phyloP scores from a whole-genome alignment of 306 rosid genomes.

The Quercus cerris region DNA sequence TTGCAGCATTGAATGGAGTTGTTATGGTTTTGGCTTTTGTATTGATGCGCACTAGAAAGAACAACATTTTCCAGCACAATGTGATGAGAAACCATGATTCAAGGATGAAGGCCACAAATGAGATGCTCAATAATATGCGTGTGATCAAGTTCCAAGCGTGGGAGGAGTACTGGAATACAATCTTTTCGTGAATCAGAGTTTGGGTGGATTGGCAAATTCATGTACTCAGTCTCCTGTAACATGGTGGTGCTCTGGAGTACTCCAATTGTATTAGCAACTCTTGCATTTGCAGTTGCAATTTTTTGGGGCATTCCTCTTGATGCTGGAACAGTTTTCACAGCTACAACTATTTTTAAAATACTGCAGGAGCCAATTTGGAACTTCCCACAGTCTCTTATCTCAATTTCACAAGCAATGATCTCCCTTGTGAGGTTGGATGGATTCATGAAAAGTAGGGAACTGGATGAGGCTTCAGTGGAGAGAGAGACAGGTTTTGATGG shows the following conservation, averaged over 20 bases:
- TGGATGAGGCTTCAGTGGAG: slow-evolving; percentile 49
- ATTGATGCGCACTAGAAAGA: slow-evolving; percentile 36
- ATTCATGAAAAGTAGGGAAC: slow-evolving; percentile 73
- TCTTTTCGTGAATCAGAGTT: slow-evolving; percentile 60
- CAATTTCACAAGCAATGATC: slow-evolving; percentile 86
- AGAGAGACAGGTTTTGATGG: slow-evolving; percentile 52
- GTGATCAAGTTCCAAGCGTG: slow-evolving; percentile 98
- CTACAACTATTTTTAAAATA: slow-evolving; percentile 76
- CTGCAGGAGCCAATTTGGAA: slow-evolving; percentile 91
- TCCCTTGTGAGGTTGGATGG: slow-evolving; percentile 83
- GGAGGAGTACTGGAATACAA: slow-evolving; percentile 81
- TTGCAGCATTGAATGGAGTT: slow-evolving; percentile 56
- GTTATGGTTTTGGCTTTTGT: slow-evolving; percentile 40
- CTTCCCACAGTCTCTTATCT: slow-evolving; percentile 88
- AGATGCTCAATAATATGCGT: slow-evolving; percentile 91
- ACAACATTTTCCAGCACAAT: slow-evolving; percentile 57
- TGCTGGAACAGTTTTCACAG: slow-evolving; percentile 88
- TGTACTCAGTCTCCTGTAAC: slow-evolving; percentile 61
- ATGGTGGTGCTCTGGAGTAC: slow-evolving; percentile 74
- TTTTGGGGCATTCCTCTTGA: slow-evolving; percentile 65
- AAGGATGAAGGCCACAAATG: slow-evolving; percentile 93
- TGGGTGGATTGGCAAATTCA: slow-evolving; percentile 77
- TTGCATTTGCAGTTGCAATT: slow-evolving; percentile 74
- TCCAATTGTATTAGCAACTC: slow-evolving; percentile 60
- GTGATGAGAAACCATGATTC: slow-evolving; percentile 82